phyloP scores from a whole-genome alignment of 768 basidiomycete genomes.

The Auriscalpium orientale region DNA sequence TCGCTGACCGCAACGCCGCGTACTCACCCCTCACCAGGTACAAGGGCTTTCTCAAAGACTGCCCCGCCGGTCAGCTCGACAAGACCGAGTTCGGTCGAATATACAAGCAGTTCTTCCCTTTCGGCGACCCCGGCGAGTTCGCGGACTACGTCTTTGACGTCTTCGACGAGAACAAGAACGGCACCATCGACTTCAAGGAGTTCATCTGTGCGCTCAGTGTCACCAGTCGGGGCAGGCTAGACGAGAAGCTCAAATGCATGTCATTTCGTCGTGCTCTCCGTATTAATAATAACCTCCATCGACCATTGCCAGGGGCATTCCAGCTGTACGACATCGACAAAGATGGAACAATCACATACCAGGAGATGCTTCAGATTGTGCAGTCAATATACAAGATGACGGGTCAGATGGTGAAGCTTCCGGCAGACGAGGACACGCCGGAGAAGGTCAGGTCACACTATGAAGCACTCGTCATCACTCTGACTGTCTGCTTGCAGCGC shows the following conservation, averaged over 20 bases:
- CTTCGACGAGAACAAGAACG: constrained; percentile 91
- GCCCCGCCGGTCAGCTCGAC: constrained; percentile 93
- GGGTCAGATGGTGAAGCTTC: constrained; percentile 97
- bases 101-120: constrained; percentile 99
- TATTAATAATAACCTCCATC: background rate
- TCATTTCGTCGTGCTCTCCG: constrained; percentile 11
- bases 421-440: constrained; percentile 98
- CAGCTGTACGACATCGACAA: constrained; percentile 98
- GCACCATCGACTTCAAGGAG: constrained; percentile 98
- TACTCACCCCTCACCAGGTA: constrained; percentile 51
- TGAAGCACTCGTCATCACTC: background rate
- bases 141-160: constrained; percentile 99
- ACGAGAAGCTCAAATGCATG: constrained; percentile 98
- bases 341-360: constrained; percentile 95
- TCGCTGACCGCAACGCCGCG: constrained; percentile 6
- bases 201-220: constrained; percentile 97
- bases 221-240: constrained; percentile 85
- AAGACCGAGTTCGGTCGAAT: constrained; percentile 93
- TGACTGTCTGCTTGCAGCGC: constrained; percentile 45
- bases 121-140: constrained; percentile 94
- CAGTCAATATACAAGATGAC: constrained; percentile 99
- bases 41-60: constrained; percentile 99
- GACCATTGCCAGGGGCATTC: constrained; percentile 79
- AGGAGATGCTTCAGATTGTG: constrained; percentile 99
- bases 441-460: constrained; percentile 64